Base-by-base conservation (phyloP, 1,284 basidiomycete species). In the Trichosporon coremiiforme region DNA sequence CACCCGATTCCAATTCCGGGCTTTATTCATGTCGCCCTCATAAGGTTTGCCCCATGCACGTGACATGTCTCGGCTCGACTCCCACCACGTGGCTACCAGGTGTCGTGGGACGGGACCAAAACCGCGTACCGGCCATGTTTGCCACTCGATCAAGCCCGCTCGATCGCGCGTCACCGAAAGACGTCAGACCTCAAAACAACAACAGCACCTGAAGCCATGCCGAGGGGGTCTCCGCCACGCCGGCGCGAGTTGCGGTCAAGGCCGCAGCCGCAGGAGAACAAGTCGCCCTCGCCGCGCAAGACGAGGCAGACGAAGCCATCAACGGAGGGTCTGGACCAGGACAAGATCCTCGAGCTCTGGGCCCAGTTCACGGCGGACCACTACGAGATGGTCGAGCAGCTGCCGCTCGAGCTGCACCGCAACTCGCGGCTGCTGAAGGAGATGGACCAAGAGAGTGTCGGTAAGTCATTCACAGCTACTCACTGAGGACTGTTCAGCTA, bases 351-450 rank as follows among this genome's bases (percentile, higher is more conserved):
- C 33, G 89, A 90, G 77, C 86, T 85, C 69, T 93, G 92, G 91
- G 89, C 91, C 50, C 85, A 88, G 29, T 89, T 94, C 78, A 87
- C 88, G 72, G 91, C 91, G 75, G 91, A 93, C 72, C 89, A 91
- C 75, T 90, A 89, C 79, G 92, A 93, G 87, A 88, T 91, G 66
- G 87, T 94, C 67, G 94, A 95, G 76, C 93, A 95, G 80, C 83
- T 96, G 5, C 94, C 94, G 2, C 84, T 95, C 70, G 91, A 92
- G 67, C 81, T 96, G 66, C 90, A 93, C 77, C 86, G 94, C 47
- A 90, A 92, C 70, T 91, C 90, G 80, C 86, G 89, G 25, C 85
- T 96, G 41, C 87, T 95, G 77, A 85, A 87, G n/a, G 93, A 96
- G 81, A 84, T 95, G 35, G 94, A 96, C 75, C 86, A 89, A 71